Percentiles rank a stretch among this genome's conserved stretches.
phyloP scores from a whole-genome alignment of 2,329 filamentous ascomycete genomes.

The Alternaria arbusti region DNA sequence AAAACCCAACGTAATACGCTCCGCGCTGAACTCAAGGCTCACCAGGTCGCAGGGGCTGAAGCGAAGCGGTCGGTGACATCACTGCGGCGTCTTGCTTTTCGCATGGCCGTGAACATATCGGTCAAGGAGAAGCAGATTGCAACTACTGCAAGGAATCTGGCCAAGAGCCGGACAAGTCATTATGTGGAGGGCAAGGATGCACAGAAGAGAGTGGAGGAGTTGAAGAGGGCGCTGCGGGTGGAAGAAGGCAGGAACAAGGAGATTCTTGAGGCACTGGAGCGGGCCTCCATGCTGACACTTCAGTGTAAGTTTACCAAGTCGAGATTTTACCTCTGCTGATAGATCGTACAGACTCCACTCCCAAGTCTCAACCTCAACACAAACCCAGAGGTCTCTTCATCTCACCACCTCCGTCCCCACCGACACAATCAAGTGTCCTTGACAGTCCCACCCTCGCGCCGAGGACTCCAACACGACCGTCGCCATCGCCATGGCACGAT shows the following conservation, averaged over 20 bases:
- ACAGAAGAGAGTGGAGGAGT: slow-evolving; percentile 42
- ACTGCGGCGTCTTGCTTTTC: slow-evolving; percentile 45
- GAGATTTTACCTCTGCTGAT: slow-evolving; percentile 7
- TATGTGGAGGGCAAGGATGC: slow-evolving; percentile 41
- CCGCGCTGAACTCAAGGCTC: slow-evolving; percentile 41
- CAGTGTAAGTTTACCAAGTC: slow-evolving; percentile 34
- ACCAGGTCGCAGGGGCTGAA: slow-evolving; percentile 41
- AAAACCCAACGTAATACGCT: slow-evolving; percentile 45
- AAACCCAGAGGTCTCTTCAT: slow-evolving; percentile 32
- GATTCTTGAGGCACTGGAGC: slow-evolving; percentile 46
- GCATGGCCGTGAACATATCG: slow-evolving; percentile 48
- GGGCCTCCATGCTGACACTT: slow-evolving; percentile 45
- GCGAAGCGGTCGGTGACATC: slow-evolving; percentile 44
- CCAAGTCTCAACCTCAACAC: slow-evolving; percentile 27
- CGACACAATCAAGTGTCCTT: slow-evolving; percentile 26
- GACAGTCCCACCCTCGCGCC: slow-evolving; percentile 22
- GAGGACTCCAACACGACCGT: slow-evolving; percentile 32
- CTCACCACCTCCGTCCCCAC: slow-evolving; percentile 44
- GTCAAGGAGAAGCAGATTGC: slow-evolving; percentile 49
- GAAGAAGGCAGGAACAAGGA: slow-evolving; percentile 47
- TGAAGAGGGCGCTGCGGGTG: slow-evolving; percentile 38
- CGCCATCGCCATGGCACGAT: slow-evolving; percentile 32
- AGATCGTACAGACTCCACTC: slow-evolving; percentile 28
- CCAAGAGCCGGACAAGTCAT: slow-evolving; percentile 37
- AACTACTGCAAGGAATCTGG: slow-evolving; percentile 39